phyloP scores from a whole-genome alignment of 2,329 filamentous ascomycete species.

The Trichoderma lentiforme region DNA sequence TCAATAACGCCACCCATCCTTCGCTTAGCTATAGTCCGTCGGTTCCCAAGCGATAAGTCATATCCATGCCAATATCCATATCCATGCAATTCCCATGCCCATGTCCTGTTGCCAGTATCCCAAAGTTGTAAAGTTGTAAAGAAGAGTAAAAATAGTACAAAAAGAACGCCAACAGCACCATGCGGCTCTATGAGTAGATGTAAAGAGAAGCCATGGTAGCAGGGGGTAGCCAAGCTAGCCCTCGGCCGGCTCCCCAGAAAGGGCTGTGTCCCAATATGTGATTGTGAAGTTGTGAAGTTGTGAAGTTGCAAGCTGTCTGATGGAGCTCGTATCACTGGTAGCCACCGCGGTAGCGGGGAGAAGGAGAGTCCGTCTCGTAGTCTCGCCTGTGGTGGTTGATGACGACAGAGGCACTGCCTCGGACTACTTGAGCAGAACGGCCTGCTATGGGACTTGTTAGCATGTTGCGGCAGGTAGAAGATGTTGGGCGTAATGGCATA shows the following conservation, averaged over 20 bases:
- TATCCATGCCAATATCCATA: not conserved
- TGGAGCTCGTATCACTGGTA: not conserved
- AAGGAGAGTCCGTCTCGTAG: slow-evolving; percentile 32
- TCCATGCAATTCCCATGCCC: not conserved
- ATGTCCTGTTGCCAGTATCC: not conserved
- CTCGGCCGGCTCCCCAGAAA: not conserved
- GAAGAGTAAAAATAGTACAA: not conserved
- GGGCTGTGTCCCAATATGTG: not conserved
- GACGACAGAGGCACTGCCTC: slow-evolving; percentile 28
- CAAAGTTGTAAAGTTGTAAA: not conserved
- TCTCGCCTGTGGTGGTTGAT: slow-evolving; percentile 32
- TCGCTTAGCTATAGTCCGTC: not conserved
- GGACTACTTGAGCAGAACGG: slow-evolving; percentile 26
- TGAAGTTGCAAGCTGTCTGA: not conserved
- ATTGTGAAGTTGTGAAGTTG: not conserved
- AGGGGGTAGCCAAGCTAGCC: not conserved
- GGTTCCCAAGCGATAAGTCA: slow-evolving; percentile 2
- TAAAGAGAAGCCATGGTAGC: not conserved
- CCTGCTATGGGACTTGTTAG: slow-evolving; percentile 26
- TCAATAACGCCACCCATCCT: slow-evolving; percentile 2
- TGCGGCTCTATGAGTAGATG: not conserved
- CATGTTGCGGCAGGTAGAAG: not conserved
- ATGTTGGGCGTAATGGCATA: slow-evolving; percentile 22
- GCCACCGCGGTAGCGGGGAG: slow-evolving; percentile 27
- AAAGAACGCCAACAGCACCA: slow-evolving; percentile 1